Evolutionary conservation across 2,329 filamentous ascomycete species (phyloP).

Genomic region (Sporothrix luriei): DNA sequence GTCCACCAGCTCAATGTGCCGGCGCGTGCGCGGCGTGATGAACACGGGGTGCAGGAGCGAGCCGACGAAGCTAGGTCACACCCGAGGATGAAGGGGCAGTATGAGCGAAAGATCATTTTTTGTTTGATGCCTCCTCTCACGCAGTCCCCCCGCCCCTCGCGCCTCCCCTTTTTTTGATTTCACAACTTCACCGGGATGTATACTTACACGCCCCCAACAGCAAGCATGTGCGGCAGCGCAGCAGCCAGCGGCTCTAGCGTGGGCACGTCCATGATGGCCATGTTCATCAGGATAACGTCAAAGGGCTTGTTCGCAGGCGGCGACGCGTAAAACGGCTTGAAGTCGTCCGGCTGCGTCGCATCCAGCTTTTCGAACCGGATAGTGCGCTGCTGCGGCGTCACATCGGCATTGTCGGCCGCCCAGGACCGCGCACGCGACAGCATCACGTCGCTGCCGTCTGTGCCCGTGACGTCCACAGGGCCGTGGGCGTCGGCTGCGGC

Average conservation of each 20-base stretch:
- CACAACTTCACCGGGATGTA: neutral
- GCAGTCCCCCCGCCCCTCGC: neutral
- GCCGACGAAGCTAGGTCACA: constrained; percentile 45
- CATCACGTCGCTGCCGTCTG: constrained; percentile 51
- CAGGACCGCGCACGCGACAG: constrained; percentile 42
- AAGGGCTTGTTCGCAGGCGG: constrained; percentile 38
- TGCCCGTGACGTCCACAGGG: constrained; percentile 47
- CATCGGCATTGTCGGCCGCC: neutral
- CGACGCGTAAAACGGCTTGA: constrained; percentile 35
- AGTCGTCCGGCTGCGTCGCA: constrained; percentile 44
- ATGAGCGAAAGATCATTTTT: neutral
- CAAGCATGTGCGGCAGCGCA: constrained; percentile 48
- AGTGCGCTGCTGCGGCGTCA: constrained; percentile 30
- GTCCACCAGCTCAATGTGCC: constrained; percentile 45
- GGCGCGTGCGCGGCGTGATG: constrained; percentile 49
- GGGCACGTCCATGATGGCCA: constrained; percentile 54
- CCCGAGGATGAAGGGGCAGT: neutral
- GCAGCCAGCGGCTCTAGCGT: constrained; percentile 48
- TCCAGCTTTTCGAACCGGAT: constrained; percentile 46
- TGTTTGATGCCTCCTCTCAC: neutral
- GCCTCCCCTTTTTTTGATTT: neutral
- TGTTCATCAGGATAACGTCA: constrained; percentile 52
- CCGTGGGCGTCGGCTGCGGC: constrained; percentile 23
- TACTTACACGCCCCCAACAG: constrained; percentile 44
- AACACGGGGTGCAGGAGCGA: constrained; percentile 54